Evolutionary conservation across 106 monocot species (phyloP).

Genomic region (Triglochin maritima): DNA sequence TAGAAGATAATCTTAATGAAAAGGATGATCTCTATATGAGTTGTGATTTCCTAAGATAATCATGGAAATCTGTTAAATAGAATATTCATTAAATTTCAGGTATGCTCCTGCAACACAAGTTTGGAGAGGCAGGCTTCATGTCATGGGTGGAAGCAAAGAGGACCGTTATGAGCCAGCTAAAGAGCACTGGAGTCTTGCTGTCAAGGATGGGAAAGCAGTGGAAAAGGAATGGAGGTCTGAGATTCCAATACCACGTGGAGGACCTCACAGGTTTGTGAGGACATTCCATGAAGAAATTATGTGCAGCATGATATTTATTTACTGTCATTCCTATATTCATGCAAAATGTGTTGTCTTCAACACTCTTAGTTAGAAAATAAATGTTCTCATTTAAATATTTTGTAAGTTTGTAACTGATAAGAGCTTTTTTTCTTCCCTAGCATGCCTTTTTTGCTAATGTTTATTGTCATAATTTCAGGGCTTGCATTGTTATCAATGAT

Average conservation of each 20-base stretch:
- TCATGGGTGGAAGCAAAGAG: constrained; percentile 91
- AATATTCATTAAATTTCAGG: constrained; percentile 29
- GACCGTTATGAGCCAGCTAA: constrained; percentile 67
- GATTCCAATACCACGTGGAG: constrained; percentile 79
- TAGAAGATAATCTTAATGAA: too few species aligned
- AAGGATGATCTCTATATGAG: too few species aligned
- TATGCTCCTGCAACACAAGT: constrained; percentile 89
- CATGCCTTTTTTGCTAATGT: not conserved
- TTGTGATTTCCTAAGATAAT: too few species aligned
- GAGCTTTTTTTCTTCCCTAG: not conserved
- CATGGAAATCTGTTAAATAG: too few species aligned
- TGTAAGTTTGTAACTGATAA: too few species aligned
- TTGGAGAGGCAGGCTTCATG: constrained; percentile 88
- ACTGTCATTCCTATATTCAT: not conserved
- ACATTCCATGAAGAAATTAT: not conserved
- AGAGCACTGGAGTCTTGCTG: constrained; percentile 85
- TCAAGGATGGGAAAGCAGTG: constrained; percentile 69
- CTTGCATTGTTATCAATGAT: constrained; percentile 82
- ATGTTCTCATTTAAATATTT: too few species aligned
- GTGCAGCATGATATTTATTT: not conserved
- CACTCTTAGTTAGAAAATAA: not conserved
- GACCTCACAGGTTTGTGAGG: constrained; percentile 62
- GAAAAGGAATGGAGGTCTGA: constrained; percentile 66
- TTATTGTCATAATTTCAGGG: constrained; percentile 32
- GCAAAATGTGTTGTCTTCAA: not conserved